These are phyloP conservation scores for Pelargonium australe DNA, from an alignment of 441 rosid genomes.

Conservation along the genomic window DNA sequence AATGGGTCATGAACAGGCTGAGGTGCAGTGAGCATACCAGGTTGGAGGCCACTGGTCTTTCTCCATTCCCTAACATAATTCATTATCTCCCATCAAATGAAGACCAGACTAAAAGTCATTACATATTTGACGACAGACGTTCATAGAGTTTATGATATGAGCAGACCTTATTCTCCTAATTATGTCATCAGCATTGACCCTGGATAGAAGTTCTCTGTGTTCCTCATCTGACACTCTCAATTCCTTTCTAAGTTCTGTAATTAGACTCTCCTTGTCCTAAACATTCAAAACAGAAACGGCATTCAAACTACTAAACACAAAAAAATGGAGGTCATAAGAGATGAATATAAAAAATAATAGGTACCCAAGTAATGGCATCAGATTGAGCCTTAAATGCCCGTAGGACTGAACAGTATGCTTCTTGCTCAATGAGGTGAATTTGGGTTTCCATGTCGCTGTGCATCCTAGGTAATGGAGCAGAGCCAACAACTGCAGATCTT, in stretches of 20 bases:
- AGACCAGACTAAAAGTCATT: constrained; percentile 21
- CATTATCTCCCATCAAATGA: constrained; percentile 25
- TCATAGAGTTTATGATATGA: constrained; percentile 18
- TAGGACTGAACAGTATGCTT: constrained; percentile 79
- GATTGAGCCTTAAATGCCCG: constrained; percentile 99
- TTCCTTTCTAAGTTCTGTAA: constrained; percentile 94
- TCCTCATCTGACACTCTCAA: constrained; percentile 97
- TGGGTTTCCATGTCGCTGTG: constrained; percentile 93
- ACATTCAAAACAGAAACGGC: constrained; percentile 13
- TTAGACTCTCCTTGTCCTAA: constrained; percentile 94
- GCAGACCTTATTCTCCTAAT: constrained; percentile 83
- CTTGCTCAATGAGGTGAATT: constrained; percentile 91
- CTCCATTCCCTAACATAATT: constrained; percentile 84
- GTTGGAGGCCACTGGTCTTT: constrained; percentile 58
- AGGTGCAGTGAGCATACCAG: constrained; percentile 53
- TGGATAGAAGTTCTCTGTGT: constrained; percentile 76
- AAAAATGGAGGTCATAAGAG: neutral
- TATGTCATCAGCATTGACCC: constrained; percentile 83
- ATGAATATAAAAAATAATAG: constrained; percentile 6
- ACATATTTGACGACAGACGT: constrained; percentile 12
- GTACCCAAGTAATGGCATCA: constrained; percentile 97
- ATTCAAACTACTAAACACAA: constrained; percentile 10
- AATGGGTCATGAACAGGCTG: constrained; percentile 63
- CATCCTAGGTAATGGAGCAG: constrained; percentile 58
- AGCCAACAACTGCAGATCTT: constrained; percentile 56